phyloP scores from a whole-genome alignment of 768 basidiomycete genomes.

The Russula earlei region DNA sequence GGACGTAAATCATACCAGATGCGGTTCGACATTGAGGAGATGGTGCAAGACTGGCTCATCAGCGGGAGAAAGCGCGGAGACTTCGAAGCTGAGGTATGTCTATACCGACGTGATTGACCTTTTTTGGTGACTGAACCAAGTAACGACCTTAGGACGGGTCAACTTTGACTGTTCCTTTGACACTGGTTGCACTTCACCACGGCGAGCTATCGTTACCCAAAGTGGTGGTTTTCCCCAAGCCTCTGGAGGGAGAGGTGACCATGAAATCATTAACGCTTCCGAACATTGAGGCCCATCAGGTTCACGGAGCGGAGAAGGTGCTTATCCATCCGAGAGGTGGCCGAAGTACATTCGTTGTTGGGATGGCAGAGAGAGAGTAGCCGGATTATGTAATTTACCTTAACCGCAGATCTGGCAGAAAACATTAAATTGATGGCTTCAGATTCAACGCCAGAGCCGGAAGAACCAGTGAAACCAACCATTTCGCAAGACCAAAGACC shows the following conservation, averaged over 20 bases:
- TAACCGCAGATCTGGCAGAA: not conserved
- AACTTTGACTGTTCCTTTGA: constrained; percentile 52
- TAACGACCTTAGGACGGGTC: constrained; percentile 43
- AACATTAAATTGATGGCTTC: too few species aligned
- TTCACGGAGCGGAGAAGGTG: constrained; percentile 74
- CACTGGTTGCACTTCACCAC: constrained; percentile 80
- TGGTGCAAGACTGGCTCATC: constrained; percentile 79
- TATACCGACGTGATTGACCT: not conserved
- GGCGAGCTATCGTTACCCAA: constrained; percentile 73
- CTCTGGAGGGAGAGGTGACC: constrained; percentile 39
- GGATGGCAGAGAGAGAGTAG: constrained; percentile 41
- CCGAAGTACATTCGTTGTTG: constrained; percentile 70
- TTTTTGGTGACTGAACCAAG: not conserved
- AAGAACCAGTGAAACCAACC: not conserved
- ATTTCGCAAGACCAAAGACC: constrained; percentile 25
- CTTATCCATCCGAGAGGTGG: constrained; percentile 77
- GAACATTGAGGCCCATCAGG: constrained; percentile 70
- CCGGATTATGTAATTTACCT: not conserved
- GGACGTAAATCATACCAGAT: constrained; percentile 41
- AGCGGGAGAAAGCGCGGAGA: constrained; percentile 83
- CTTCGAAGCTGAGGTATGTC: constrained; percentile 59
- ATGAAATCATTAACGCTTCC: constrained; percentile 55
- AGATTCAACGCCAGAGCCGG: not conserved
- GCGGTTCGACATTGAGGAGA: constrained; percentile 76
- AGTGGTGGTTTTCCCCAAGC: constrained; percentile 53